Conservation (phyloP, 1,139 yeast genomes). For the Protomyces arabidopsidicola region DNA sequence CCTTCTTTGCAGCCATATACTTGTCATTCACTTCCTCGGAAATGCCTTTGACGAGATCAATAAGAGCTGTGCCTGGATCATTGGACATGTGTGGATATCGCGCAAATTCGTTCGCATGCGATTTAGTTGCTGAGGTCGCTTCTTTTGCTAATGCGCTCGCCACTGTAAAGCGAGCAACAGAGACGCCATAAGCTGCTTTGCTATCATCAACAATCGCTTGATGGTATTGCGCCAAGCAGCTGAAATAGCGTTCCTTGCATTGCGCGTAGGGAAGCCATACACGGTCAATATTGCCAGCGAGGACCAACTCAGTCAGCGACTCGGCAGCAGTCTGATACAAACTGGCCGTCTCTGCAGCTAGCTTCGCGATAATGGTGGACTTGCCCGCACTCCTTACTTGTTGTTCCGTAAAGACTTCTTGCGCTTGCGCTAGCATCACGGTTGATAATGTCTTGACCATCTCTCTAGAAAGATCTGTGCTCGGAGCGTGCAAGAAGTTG, state of each 20-base stretch:
- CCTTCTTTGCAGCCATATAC: conserved; percentile 56
- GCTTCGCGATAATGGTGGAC: conserved; percentile 65
- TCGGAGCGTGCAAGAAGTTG: conserved; percentile 86
- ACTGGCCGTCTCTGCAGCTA: conserved; percentile 59
- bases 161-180: conserved; percentile 61
- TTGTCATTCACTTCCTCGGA: conserved; percentile 44
- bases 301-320: conserved; percentile 45
- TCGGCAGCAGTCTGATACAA: conserved; percentile 54
- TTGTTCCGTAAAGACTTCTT: conserved; percentile 70
- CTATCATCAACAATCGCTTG: conserved; percentile 51
- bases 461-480: conserved; percentile 66
- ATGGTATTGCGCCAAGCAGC: conserved; percentile 47
- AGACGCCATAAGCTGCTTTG: conserved; percentile 62
- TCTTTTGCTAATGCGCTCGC: conserved; percentile 42
- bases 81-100: conserved; percentile 15
- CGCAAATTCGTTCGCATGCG: conserved; percentile 8
- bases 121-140: conserved; percentile 30
- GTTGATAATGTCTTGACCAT: conserved; percentile 61
- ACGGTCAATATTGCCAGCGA: conserved; percentile 43
- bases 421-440: conserved; percentile 80
- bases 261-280: conserved; percentile 50
- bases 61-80: conserved; percentile 34
- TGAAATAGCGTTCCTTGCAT: conserved; percentile 21
- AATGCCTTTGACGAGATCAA: conserved; percentile 35
- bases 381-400: conserved; percentile 47